Percentiles rank a stretch among this genome's conserved stretches.
phyloP scores from a whole-genome alignment of 148 eudicot genomes.

The Diospyros kaki region DNA sequence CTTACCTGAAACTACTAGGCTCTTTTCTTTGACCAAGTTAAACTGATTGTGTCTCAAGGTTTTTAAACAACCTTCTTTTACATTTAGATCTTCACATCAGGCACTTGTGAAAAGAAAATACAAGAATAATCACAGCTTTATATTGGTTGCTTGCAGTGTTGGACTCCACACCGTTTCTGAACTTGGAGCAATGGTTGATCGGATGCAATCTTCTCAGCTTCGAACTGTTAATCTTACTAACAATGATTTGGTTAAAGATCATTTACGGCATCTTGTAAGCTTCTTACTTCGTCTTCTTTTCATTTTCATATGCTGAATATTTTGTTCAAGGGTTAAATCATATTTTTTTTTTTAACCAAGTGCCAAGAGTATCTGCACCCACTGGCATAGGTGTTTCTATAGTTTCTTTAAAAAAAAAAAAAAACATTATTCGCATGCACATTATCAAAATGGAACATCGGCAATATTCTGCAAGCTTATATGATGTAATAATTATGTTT shows the following conservation, averaged over 20 bases:
- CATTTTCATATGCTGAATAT: neutral
- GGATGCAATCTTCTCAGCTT: slow-evolving; percentile 73
- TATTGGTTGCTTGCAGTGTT: slow-evolving; percentile 57
- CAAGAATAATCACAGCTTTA: neutral
- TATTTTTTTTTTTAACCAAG: neutral
- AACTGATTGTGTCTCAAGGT: too few species aligned
- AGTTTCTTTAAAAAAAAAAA: too few species aligned
- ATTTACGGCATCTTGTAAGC: slow-evolving; percentile 84
- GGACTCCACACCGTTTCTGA: slow-evolving; percentile 78
- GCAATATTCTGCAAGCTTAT: too few species aligned
- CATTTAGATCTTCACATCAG: too few species aligned
- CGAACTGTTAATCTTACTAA: slow-evolving; percentile 65
- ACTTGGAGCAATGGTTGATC: slow-evolving; percentile 65
- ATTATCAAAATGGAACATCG: too few species aligned
- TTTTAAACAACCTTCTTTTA: too few species aligned
- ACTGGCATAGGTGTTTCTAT: neutral
- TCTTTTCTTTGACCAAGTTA: too few species aligned
- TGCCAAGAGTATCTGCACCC: neutral
- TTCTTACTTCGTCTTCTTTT: neutral
- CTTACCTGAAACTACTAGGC: too few species aligned
- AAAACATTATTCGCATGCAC: too few species aligned
- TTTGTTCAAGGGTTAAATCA: neutral
- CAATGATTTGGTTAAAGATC: slow-evolving; percentile 96
- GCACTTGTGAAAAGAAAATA: too few species aligned
- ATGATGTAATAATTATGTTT: neutral